phyloP scores from a whole-genome alignment of 73 alveolate genomes.

The Paramecium biaurelia region DNA sequence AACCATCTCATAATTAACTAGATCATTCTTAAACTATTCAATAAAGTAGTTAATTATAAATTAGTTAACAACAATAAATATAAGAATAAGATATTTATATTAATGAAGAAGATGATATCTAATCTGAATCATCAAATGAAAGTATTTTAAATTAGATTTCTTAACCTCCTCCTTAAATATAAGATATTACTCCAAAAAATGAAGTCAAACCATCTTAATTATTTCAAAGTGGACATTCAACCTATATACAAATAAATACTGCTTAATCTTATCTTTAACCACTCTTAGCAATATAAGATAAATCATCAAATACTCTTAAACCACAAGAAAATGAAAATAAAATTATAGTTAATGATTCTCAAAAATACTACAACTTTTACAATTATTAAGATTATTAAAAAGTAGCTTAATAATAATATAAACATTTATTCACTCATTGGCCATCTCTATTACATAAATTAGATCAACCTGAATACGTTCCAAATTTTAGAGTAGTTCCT shows the following conservation, averaged over 20 bases:
- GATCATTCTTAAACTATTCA: background rate
- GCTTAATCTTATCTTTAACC: background rate
- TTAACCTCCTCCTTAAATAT: background rate
- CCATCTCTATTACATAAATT: constrained; percentile 15
- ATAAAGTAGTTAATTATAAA: background rate
- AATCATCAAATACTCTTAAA: background rate
- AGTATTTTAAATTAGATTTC: background rate
- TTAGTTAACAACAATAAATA: background rate
- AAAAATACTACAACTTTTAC: background rate
- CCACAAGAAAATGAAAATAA: background rate
- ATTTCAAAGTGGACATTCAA: constrained; percentile 8
- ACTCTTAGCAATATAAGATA: background rate
- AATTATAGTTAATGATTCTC: background rate
- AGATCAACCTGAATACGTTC: background rate
- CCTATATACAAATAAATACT: background rate
- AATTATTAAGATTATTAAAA: constrained; percentile 13
- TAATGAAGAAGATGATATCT: background rate
- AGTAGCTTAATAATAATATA: background rate
- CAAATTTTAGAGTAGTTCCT: background rate
- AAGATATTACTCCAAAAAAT: background rate
- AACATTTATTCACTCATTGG: constrained; percentile 45
- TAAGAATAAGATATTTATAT: background rate
- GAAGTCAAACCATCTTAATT: background rate
- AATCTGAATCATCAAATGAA: constrained; percentile 36
- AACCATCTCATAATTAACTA: background rate